Evolutionary conservation across 1,284 basidiomycete species (phyloP), one percentile per base, ranked within the genome.

Genomic region (Cutaneotrichosporon cavernicola): DNA sequence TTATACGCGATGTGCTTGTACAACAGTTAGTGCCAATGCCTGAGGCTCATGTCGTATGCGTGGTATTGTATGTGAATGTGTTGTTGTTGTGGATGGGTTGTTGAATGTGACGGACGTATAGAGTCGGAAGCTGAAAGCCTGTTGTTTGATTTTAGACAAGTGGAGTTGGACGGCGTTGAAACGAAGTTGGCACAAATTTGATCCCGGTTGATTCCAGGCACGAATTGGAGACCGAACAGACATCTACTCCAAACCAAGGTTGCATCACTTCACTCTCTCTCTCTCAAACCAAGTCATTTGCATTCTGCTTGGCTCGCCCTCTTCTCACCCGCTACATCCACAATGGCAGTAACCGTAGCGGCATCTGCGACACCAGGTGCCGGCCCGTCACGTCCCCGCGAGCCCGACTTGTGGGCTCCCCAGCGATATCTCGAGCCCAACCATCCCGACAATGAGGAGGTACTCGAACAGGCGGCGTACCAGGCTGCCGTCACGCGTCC

Each of bases 361-460:
- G 51, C 22, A 10, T 14, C 49, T 18, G 5, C 56, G 30, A 9
- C 58, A 21, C 31, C 47, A 6, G 64, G 53, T 26, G 60, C 70
- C 4, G 75, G 75, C 1, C 76, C 75, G 10, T 76, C 76, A 3
- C 49, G 65, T 2, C 58, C 57, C 5, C 65, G 71, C 22, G 67
- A 64, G 9, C 65, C 67, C 34, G 76, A 79, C 65, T 65, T 70
- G 67, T 86, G 85, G 85, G 66, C 67, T 38, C 85, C 85, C 3
- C 80, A 72, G 22, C 73, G 76, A 22, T 80, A 86, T 70, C 77
- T 84, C 26, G 78, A 83, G 53, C 80, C 82, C 4, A 82, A 84
- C 18, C 81, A 90, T 70, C 88, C 90, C 0, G 90, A 91, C 11
- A 89, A 90, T 9, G 83, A 88, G 56, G 90, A 92, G 68, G 84